Base-by-base conservation (phyloP, 345 rosid genomes). In the Hevea brasiliensis region DNA sequence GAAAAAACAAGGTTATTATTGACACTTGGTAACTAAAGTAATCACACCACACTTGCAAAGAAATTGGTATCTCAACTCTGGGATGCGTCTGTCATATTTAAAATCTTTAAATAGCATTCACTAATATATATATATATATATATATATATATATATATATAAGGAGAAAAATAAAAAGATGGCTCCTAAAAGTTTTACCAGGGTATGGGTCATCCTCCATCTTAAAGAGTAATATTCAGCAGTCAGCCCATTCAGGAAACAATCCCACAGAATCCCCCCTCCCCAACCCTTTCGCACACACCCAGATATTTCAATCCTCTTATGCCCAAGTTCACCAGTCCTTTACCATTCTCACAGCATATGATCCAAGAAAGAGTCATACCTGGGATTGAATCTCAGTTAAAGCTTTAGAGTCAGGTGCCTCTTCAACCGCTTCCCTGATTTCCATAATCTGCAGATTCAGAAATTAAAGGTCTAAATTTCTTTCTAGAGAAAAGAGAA, bases 351-450 rank as follows among this genome's bases (percentile, higher is more conserved):
- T 58, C 47, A 44, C 48, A 75, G 47, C 54, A 69, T 12, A 69
- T 53, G 56, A 58, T 54, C 65, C 53, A 20, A 72, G 47, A 60
- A 58, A 67, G 67, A 71, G 61, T 23, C 77, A 71, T 83, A 94
- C 98, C 91, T 65, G 84, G 66, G 89, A 81, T 14, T 79, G 83
- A 51, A 94, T 88, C 72, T 83, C 84, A 73, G 81, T 84, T 67
- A 94, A 79, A 71, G 83, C 83, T 70, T 75, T 77, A 24, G 93
- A 79, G 76, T 85, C 87, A 26, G 86, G 53, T 42, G 97, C 93
- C 76, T 94, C 97, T 74, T 89, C 87, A 65, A 94, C 93, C 20
- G 90, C 87, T 87, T 92, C 97, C 79, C 98, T 89, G 70, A 94
- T 85, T 76, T 94, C 95, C 96, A 94, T 85, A 74, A 94, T 83